These are phyloP conservation scores for Lactifluus pinguis DNA, from an alignment of 768 basidiomycete species.

Conservation along the genomic window DNA sequence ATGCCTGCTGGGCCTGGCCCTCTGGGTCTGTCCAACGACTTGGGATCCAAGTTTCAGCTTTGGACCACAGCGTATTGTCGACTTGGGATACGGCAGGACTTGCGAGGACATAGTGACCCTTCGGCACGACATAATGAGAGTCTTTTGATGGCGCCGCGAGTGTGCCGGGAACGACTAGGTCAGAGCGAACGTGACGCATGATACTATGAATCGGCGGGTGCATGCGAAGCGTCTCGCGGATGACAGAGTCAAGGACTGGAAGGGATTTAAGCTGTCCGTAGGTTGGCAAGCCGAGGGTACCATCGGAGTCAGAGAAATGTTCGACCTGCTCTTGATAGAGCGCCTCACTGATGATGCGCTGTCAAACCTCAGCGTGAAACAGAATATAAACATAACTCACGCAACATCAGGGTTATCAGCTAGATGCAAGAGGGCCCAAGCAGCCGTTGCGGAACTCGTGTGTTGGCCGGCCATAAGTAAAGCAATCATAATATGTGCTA, in stretches of 20 bases:
- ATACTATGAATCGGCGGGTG: conserved; percentile 96
- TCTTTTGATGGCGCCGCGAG: conserved; percentile 73
- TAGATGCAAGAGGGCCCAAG: conserved; percentile 86
- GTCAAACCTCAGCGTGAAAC: not conserved
- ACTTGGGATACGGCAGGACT: conserved; percentile 82
- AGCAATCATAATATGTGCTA: conserved; percentile 98
- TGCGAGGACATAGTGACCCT: conserved; percentile 84
- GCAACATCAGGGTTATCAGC: conserved; percentile 65
- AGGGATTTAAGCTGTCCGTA: conserved; percentile 82
- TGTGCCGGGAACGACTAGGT: conserved; percentile 73
- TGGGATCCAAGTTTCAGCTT: conserved; percentile 67
- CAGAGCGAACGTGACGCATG: conserved; percentile 84
- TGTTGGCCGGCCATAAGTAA: conserved; percentile 99
- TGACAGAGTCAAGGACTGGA: conserved; percentile 77
- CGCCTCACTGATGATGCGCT: conserved; percentile 45
- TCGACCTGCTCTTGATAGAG: conserved; percentile 88
- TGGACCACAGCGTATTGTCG: conserved; percentile 77
- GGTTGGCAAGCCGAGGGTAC: conserved; percentile 67
- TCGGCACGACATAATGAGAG: conserved; percentile 73
- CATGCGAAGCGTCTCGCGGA: conserved; percentile 87
- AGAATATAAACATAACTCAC: conserved; percentile 38
- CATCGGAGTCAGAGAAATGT: conserved; percentile 70
- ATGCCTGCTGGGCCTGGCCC: conserved; percentile 73
- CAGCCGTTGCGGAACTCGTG: conserved; percentile 86
- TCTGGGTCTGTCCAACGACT: conserved; percentile 78